Conservation (phyloP, 768 basidiomycete genomes). For the Mycena capillaripes region DNA sequence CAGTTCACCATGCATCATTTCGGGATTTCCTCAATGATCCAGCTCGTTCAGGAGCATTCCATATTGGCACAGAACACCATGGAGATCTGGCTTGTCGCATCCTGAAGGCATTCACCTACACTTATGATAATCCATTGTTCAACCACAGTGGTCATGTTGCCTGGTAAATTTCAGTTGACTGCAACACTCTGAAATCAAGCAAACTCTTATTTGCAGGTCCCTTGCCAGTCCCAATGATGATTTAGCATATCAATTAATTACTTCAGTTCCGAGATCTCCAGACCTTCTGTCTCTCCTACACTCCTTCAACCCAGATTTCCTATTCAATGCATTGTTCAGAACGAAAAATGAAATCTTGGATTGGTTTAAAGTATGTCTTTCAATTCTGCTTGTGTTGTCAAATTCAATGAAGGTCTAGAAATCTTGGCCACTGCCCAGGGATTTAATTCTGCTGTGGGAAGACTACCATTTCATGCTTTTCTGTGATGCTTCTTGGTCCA, state of each 20-base stretch:
- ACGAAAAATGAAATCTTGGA: neutral
- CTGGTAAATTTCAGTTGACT: neutral
- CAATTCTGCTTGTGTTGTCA: neutral
- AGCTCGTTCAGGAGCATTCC: neutral
- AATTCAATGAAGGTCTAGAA: neutral
- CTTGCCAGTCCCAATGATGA: neutral
- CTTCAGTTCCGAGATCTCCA: neutral
- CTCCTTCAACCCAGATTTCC: neutral
- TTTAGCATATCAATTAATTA: neutral
- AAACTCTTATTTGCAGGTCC: neutral
- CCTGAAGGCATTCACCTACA: neutral
- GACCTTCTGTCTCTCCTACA: neutral
- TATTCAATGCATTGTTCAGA: neutral
- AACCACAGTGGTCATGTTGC: neutral
- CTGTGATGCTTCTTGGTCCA: neutral
- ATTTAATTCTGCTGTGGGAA: neutral
- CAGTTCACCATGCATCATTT: neutral
- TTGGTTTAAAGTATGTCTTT: neutral
- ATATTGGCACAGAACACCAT: neutral
- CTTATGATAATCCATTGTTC: neutral
- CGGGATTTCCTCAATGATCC: neutral
- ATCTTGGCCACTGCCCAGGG: neutral
- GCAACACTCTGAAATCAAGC: too few species aligned
- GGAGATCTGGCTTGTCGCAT: neutral
- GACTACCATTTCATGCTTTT: neutral